Base-by-base conservation (phyloP, 305 asterid genomes). In the Solanum hybrid region DNA sequence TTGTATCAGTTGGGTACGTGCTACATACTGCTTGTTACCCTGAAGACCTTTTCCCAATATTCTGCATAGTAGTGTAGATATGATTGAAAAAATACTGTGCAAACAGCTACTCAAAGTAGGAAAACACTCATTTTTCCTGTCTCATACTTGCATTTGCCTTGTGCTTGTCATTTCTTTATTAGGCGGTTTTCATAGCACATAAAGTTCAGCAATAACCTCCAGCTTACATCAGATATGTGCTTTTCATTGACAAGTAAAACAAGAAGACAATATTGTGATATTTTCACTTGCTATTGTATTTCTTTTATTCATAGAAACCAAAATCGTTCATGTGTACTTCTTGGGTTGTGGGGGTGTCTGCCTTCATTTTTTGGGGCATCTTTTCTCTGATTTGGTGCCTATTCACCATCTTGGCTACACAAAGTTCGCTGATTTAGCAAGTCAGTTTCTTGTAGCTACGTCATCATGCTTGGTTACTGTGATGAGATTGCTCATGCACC, bases 1-100 rank as follows among this genome's bases (percentile, higher is more conserved):
- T 85, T 85, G 32, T 85, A 85, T 85, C 46, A 56, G 76, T 85
- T 85, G 88, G 73, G 87, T 84, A 51, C 37, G 87, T 84, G 34
- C 71, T 36, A 9, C 22, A 17, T 14, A 38, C 37, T 26, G 14
- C 71, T 81, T 81, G 24, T 81, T 26, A 40, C 36, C 69, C 10
- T 81, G 86, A 81, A 40, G 60, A 24, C 36, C 34, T 14, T 81
- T 80, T 81, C 37, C 66, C 24, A 24, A 38, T 81, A 31, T 2
- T 85, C 46, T 85, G 88, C 76, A 12, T 56, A 56, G 46, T 85
- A 20, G 76, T 56, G 32, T 85, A 85, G 76, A 31, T 56, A 85
- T 85, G 76, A 22, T 27, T 22, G 42, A 35, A 85, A 56, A 42
- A 22, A 51, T 46, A 27, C n/a, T 10, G 36, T 46, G 73, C 87